Evolutionary conservation across 345 rosid genomes (phyloP).

Genomic region (Salix suchowensis): DNA sequence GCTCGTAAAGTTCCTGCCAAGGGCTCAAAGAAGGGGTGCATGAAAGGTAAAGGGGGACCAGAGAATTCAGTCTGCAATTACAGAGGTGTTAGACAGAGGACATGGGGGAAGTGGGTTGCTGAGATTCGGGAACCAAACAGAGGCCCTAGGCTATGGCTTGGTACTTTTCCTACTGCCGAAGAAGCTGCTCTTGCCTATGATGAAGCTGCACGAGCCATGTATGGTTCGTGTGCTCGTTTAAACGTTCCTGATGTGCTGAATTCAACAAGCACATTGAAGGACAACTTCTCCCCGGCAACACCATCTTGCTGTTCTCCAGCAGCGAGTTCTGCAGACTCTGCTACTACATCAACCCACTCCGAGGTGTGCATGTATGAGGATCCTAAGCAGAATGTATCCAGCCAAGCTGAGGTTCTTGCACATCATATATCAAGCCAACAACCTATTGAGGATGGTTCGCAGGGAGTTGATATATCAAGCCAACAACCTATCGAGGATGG

Average conservation of each 20-base stretch:
- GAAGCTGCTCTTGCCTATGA: conserved; percentile 90
- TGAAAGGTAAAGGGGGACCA: conserved; percentile 97
- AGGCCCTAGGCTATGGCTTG: conserved; percentile 74
- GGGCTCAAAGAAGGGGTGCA: conserved; percentile 82
- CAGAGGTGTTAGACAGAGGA: conserved; percentile 86
- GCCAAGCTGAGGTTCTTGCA: background rate
- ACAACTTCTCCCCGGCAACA: background rate
- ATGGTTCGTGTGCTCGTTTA: conserved; percentile 55
- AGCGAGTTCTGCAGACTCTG: conserved; percentile 20
- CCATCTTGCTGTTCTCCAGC: conserved; percentile 6
- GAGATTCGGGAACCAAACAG: conserved; percentile 74
- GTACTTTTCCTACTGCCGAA: conserved; percentile 59
- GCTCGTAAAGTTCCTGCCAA: conserved; percentile 47
- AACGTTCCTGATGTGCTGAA: conserved; percentile 36
- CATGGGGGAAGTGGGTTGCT: conserved; percentile 97
- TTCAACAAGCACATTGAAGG: background rate
- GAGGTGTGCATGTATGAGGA: conserved; percentile 41
- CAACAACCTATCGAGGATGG: background rate
- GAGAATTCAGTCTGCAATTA: conserved; percentile 50
- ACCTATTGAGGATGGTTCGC: background rate
- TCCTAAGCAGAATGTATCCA: conserved; percentile 1
- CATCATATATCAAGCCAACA: background rate
- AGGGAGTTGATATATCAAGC: background rate
- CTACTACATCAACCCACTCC: conserved; percentile 36
- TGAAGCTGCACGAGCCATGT: conserved; percentile 67